These are phyloP conservation scores for Peterozyma toletana DNA, from an alignment of 805 yeast species.

Conservation along the genomic window DNA sequence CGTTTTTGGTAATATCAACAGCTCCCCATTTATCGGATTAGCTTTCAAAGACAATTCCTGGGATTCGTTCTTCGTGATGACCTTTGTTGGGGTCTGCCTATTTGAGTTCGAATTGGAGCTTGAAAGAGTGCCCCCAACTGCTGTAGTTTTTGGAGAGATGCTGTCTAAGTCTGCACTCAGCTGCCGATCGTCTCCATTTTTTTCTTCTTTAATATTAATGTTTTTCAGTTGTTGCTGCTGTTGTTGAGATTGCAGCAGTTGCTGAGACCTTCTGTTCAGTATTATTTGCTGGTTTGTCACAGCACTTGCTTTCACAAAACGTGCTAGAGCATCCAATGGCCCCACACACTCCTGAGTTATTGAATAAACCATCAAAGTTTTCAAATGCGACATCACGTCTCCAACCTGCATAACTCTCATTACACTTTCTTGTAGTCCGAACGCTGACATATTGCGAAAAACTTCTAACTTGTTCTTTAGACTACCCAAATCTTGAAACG, in stretches of 20 bases:
- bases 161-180: too few species aligned
- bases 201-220: constrained; percentile 15
- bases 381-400: constrained; percentile 69
- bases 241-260: constrained; percentile 13
- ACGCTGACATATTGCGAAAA: constrained; percentile 38
- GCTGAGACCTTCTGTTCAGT: constrained; percentile 20
- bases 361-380: constrained; percentile 44
- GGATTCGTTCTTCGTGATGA: not conserved
- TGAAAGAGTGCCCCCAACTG: constrained; percentile 4
- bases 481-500: constrained; percentile 1
- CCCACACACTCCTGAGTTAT: constrained; percentile 20
- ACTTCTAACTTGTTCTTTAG: constrained; percentile 30
- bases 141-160: constrained; percentile 8
- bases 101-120: constrained; percentile 1
- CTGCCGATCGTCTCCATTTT: too few species aligned
- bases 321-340: constrained; percentile 44
- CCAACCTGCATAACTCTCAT: constrained; percentile 69
- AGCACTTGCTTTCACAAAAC: constrained; percentile 12
- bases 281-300: constrained; percentile 12
- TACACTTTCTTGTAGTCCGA: constrained; percentile 59
- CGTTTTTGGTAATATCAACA: constrained; percentile 11
- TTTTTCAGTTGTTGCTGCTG: constrained; percentile 14
- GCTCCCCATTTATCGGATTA: constrained; percentile 10
- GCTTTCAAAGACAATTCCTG: not conserved
- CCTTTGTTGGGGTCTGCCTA: not conserved